Evolutionary conservation across 164 flowering plant genomes (phyloP), one percentile per base, ranked within the genome.

Genomic region (Annona squamosa): DNA sequence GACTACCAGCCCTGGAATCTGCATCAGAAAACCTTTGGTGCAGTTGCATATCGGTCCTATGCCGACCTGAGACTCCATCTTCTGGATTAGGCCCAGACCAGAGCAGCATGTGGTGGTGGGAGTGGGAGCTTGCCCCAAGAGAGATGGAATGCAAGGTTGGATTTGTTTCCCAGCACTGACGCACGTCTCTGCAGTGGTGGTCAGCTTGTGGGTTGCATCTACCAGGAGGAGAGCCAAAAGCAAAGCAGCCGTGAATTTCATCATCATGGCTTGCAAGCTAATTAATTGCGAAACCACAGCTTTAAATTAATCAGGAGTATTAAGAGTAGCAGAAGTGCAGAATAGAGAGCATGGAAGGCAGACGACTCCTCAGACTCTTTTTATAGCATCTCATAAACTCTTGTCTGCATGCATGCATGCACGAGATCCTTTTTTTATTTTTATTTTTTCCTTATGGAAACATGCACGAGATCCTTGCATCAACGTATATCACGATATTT

Each of bases 21-120:
- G 52, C 7, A 37, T 1, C 7, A 70, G 42, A 2, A 52, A 3
- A 13, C 61, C 63, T 63, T 48, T 70, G 72, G 72, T 70, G 72
- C 72, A 70, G 72, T 70, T 70, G 44, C 72, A 70, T 4, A 46
- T 70, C n/a, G 61, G 26, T 4, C 42, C 9, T 12, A 70, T 3
- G 13, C 72, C 72, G 16, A 70, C 43, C 72, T 48, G 44, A 3
- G 17, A 13, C 45, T 70, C 72, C 16, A 48, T 18, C 4, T 26
- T 37, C 52, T 19, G 13, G 62, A 70, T 70, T 16, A 13, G 10
- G 16, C 37, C 44, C 18, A 70, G 59, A 13, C 72, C 72, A 7
- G 12, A 5, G 7, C 72, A 70, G 42, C 72, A 70, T 12, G 62
- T 17, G 26, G 63, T 7, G 1, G 37, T 26, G 37, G 37, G 37